Evolutionary conservation across 1,139 yeast genomes (phyloP), one percentile per base, ranked within the genome.

Genomic region (Magnusiomyces paraingens): DNA sequence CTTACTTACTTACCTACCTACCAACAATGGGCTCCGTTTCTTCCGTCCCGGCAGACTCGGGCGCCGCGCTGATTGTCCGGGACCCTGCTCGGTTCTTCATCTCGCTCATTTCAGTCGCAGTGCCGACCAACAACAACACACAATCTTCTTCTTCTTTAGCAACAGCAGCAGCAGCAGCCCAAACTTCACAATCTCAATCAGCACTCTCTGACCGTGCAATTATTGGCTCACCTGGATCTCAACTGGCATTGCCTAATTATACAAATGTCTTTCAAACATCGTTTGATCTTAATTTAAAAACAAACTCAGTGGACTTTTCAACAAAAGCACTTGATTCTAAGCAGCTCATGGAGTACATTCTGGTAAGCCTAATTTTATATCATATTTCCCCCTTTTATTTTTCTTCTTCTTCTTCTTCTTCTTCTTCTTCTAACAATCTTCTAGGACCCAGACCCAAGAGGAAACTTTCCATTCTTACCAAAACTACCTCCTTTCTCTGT

Each of bases 1-100:
- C n/a, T n/a, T n/a, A n/a, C n/a, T n/a, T n/a, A n/a, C n/a, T n/a
- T n/a, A n/a, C n/a, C n/a, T n/a, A n/a, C n/a, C n/a, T n/a, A n/a
- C n/a, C n/a, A 46, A 40, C 46, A 41, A 63, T 63, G 66, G 66
- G 66, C 49, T 63, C 58, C 53, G 60, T 58, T 6, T 54, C 64
- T 54, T 62, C 66, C 17, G 55, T 55, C 21, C 60, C 59, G n/a
- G 54, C 58, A 32, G 62, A 60, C 47, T 50, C 61, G 18, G 52
- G 59, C 5, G 50, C 64, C 21, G 54, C 61, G 20, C 52, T 62
- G 41, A 59, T 56, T 44, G 49, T 64, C 47, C 56, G 58, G 38
- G 54, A 60, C 26, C 61, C 64, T 5, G 52, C 58, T 6, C 54
- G 66, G 45, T 59, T 64, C 49, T 56, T 58, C 38, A 49, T 64